Percentiles rank a stretch among this genome's conserved stretches.
Evolutionary conservation across 2,329 filamentous ascomycete species (phyloP).

Genomic region (Neonectria punicea): DNA sequence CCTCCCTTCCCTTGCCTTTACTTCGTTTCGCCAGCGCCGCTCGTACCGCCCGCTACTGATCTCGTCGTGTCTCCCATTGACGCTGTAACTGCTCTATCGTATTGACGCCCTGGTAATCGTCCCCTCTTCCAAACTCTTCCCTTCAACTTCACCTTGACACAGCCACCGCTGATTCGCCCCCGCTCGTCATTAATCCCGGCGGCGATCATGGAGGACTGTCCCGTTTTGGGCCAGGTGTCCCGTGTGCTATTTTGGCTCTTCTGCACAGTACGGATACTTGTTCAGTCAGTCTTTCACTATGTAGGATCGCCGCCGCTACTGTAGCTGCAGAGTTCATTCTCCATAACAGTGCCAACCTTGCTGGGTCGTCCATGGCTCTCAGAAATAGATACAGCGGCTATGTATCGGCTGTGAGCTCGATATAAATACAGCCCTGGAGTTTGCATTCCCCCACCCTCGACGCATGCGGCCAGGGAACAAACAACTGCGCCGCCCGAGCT

Average conservation of each 20-base stretch:
- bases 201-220: conserved; percentile 27
- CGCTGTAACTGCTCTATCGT: no score
- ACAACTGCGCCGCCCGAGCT: conserved; percentile 5
- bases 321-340: neutral
- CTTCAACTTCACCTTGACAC: neutral
- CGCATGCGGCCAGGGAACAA: conserved; percentile 27
- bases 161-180: conserved; percentile 5
- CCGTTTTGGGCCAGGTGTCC: conserved; percentile 20
- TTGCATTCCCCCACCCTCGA: conserved; percentile 18
- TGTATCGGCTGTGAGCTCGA: conserved; percentile 14
- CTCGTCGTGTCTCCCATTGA: neutral
- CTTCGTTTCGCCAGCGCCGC: neutral
- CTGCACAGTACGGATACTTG: neutral
- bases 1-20: neutral
- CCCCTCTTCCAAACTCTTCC: neutral
- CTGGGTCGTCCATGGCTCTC: conserved; percentile 1
- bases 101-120: no score
- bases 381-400: conserved; percentile 1
- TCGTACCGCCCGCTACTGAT: neutral
- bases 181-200: conserved; percentile 11
- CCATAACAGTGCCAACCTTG: neutral
- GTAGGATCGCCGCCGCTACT: neutral
- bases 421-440: conserved; percentile 30
- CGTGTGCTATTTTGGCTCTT: conserved; percentile 26
- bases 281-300: neutral